phyloP scores from a whole-genome alignment of 257 asterid species.

The Nicotiana sylvestris region DNA sequence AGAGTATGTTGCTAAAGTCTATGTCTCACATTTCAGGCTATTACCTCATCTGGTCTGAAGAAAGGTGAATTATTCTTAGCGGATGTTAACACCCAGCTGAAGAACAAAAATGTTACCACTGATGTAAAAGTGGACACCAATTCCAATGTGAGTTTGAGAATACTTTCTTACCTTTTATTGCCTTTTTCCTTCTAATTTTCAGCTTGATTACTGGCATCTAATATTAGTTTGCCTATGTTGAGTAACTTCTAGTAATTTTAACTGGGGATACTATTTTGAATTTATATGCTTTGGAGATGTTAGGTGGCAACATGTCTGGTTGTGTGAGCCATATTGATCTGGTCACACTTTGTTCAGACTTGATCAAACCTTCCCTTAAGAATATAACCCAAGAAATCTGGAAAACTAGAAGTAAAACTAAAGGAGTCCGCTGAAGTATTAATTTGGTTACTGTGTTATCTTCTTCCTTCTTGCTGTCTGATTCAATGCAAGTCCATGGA shows the following conservation, averaged over 20 bases:
- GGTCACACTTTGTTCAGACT: neutral
- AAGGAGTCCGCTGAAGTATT: neutral
- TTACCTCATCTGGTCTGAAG: slow-evolving; percentile 52
- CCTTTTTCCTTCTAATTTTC: neutral
- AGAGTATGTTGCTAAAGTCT: neutral
- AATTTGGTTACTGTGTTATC: neutral
- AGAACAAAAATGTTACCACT: slow-evolving; percentile 54
- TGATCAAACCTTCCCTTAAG: neutral
- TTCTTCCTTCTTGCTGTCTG: neutral
- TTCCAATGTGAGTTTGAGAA: slow-evolving; percentile 39
- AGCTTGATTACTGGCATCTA: neutral
- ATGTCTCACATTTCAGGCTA: slow-evolving; percentile 37
- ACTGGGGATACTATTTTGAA: neutral
- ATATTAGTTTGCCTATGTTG: neutral
- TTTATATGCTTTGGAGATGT: neutral
- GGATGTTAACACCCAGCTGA: slow-evolving; percentile 55
- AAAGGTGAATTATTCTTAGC: slow-evolving; percentile 54
- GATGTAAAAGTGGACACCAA: slow-evolving; percentile 61
- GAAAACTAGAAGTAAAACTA: neutral
- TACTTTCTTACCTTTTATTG: neutral
- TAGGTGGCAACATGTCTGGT: neutral
- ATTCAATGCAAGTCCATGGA: neutral
- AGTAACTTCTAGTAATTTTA: neutral
- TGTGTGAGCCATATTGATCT: neutral
- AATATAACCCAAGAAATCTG: neutral